Base-by-base conservation (phyloP, 2,329 filamentous ascomycete genomes). In the Emergomyces africanus region DNA sequence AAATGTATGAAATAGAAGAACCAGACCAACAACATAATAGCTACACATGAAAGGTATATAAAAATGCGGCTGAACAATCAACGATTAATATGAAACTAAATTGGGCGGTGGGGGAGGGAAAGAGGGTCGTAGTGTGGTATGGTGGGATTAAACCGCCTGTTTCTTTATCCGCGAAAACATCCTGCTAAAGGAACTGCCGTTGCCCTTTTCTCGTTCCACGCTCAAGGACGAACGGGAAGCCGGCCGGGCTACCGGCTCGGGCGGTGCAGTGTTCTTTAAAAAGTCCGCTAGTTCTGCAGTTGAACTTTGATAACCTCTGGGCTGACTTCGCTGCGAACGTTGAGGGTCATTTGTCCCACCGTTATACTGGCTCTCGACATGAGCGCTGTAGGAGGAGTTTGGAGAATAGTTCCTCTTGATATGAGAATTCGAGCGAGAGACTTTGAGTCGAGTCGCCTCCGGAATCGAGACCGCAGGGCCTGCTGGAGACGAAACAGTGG, bases 241-340 rank as follows among this genome's bases (percentile, higher is more conserved):
- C 8, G 63, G 63, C 23, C 56, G 60, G 2, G 57, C 41, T 39
- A 67, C 62, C 18, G 67, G 68, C 15, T 78, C 77, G 1, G 85
- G 84, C 2, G 87, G 87, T 39, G 79, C 84, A 15, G 86, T 87
- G 66, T 83, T 83, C 57, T 80, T 82, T 37, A 94, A 74, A 69
- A 92, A 92, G 57, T 84, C 83, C 0, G 88, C 87, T 50, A 92
- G 72, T 56, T 90, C 87, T 20, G 81, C 80, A 1, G 86, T 90
- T 30, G 74, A 73, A 20, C 70, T 72, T 56, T 69, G 66, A 44
- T 67, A 61, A 39, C 66, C 48, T 62, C 61, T 62, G 62, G 44
- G 64, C 65, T 61, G 64, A 64, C 53, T 54, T 51, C 67, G 61
- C 59, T 42, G 58, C 33, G 66, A 46, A 61, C 64, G 62, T 60